A percentile compares a stretch with the other conserved stretches of the same genome.
Evolutionary conservation across 345 rosid genomes (phyloP).

Genomic region (Pistacia vera): DNA sequence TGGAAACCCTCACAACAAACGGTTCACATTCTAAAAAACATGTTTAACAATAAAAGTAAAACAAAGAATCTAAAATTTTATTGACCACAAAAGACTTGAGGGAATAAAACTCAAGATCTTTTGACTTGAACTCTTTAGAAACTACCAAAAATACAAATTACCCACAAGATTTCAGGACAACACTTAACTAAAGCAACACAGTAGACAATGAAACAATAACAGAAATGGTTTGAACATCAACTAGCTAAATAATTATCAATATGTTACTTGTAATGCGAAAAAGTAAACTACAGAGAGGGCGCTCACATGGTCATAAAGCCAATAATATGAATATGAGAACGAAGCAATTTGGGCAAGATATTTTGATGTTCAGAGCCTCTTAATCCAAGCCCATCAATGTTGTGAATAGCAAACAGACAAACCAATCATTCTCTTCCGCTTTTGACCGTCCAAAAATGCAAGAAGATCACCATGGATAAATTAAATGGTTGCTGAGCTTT

Average conservation of each 20-base stretch:
- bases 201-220: not conserved
- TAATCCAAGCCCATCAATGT: conserved; percentile 81
- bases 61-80: not conserved
- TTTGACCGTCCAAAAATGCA: conserved; percentile 53
- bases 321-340: conserved; percentile 69
- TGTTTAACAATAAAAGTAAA: no score
- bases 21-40: no score
- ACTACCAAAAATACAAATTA: not conserved
- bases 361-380: conserved; percentile 30
- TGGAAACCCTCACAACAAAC: no score
- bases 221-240: not conserved
- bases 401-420: conserved; percentile 76
- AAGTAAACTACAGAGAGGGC: conserved; percentile 70
- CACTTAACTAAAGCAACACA: no score
- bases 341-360: conserved; percentile 80
- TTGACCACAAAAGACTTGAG: not conserved
- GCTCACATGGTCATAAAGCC: conserved; percentile 92
- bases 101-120: not conserved
- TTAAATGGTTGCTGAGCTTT: conserved; percentile 60
- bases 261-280: no score
- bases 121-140: not conserved
- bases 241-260: not conserved
- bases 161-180: no score
- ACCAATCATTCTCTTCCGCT: conserved; percentile 51
- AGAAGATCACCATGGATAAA: conserved; percentile 72